Percentiles rank a stretch among this genome's conserved stretches.
phyloP scores from a whole-genome alignment of 495 filamentous ascomycete genomes.

The Penicillium arizonense region DNA sequence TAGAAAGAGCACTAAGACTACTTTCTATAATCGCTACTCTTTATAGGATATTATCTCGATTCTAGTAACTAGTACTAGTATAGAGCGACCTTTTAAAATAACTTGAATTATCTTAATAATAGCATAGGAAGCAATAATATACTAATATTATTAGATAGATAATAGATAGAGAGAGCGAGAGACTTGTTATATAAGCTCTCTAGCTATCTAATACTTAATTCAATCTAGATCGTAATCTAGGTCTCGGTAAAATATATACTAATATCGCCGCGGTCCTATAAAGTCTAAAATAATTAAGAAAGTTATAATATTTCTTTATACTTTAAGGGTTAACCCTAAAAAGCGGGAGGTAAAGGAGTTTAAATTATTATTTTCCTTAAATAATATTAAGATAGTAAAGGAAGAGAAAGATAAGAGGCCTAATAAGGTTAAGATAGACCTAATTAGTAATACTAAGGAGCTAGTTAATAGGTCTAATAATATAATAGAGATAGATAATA shows the following conservation, averaged over 20 bases:
- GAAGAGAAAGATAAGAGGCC: background rate
- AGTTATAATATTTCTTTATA: conserved; percentile 2
- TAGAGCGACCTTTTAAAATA: background rate
- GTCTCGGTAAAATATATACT: background rate
- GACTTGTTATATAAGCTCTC: no score
- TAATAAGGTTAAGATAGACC: background rate
- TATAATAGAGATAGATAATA: background rate
- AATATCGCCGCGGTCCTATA: background rate
- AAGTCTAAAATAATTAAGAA: background rate
- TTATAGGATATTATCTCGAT: background rate
- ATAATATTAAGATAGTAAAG: background rate
- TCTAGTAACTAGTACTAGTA: background rate
- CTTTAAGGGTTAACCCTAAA: background rate
- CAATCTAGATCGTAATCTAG: no score
- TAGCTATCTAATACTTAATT: no score
- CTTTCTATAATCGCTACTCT: no score
- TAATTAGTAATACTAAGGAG: conserved; percentile 1
- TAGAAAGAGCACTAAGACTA: no score
- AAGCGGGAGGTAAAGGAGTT: background rate
- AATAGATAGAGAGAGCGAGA: no score
- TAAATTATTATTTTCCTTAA: background rate
- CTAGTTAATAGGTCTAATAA: background rate
- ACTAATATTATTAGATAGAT: no score
- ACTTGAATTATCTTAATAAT: background rate
- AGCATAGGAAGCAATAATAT: no score